These are phyloP conservation scores for Linderniella brevidens DNA, from an alignment of 257 asterid genomes.

Conservation along the genomic window DNA sequence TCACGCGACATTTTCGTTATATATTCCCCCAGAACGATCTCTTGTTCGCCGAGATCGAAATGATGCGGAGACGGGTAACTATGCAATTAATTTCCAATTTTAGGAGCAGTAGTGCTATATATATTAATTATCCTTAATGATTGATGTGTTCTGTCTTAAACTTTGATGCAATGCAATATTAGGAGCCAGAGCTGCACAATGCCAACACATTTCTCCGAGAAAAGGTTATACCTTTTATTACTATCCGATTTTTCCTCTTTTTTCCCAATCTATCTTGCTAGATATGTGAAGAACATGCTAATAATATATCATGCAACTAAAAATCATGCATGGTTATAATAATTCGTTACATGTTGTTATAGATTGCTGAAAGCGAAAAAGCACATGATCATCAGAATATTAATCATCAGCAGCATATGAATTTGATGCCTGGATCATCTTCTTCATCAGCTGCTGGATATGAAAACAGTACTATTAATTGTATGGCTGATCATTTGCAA, in stretches of 20 bases:
- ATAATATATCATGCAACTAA: neutral
- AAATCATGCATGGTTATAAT: too few relatives aligned
- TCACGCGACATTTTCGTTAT: too few relatives aligned
- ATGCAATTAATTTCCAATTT: neutral
- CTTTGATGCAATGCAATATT: slow-evolving; percentile 5
- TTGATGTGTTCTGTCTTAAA: neutral
- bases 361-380: slow-evolving; percentile 81
- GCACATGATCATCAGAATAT: slow-evolving; percentile 57
- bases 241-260: too few relatives aligned
- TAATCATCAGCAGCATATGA: slow-evolving; percentile 32
- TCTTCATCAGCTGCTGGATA: too few relatives aligned
- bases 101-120: too few relatives aligned
- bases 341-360: slow-evolving; percentile 5
- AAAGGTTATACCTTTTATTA: slow-evolving; percentile 27
- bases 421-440: slow-evolving; percentile 35
- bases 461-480: slow-evolving; percentile 1
- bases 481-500: slow-evolving; percentile 31
- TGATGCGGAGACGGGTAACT: slow-evolving; percentile 75
- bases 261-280: too few relatives aligned
- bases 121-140: neutral
- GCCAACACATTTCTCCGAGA: slow-evolving; percentile 78
- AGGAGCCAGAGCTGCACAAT: slow-evolving; percentile 83
- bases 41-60: slow-evolving; percentile 76
- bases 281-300: too few relatives aligned
- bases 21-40: slow-evolving; percentile 78